Conservation (phyloP, 331 rosid genomes). For the Quercus lobata region DNA sequence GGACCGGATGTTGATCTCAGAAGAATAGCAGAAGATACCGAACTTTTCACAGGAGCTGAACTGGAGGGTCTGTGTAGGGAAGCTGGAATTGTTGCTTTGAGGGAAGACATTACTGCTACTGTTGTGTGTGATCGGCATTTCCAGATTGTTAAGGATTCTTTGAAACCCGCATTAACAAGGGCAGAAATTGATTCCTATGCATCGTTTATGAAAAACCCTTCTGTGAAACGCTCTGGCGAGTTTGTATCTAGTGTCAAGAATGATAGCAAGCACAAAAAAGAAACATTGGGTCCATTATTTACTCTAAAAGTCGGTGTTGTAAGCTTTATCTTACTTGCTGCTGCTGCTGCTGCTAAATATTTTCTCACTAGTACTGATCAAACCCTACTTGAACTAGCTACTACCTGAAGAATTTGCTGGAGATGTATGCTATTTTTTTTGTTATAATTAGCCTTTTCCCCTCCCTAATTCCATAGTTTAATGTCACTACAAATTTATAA, state of each 20-base stretch:
- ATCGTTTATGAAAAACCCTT: slow-evolving; percentile 51
- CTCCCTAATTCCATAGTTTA: background rate
- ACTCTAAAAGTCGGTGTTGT: slow-evolving; percentile 32
- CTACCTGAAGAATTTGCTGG: slow-evolving; percentile 23
- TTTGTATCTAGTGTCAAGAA: slow-evolving; percentile 19
- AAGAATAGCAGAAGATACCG: slow-evolving; percentile 65
- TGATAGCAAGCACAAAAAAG: background rate
- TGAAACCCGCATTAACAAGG: slow-evolving; percentile 64
- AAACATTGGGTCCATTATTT: slow-evolving; percentile 11
- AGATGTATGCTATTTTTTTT: background rate
- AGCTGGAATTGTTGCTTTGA: slow-evolving; percentile 82
- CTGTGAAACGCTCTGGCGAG: slow-evolving; percentile 20
- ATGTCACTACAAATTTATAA: background rate
- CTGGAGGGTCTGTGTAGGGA: slow-evolving; percentile 79
- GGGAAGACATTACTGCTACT: slow-evolving; percentile 67
- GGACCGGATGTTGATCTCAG: slow-evolving; percentile 61
- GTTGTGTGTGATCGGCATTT: slow-evolving; percentile 63
- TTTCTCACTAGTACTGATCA: slow-evolving; percentile 20
- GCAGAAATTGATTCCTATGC: slow-evolving; percentile 48
- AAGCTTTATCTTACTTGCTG: slow-evolving; percentile 32
- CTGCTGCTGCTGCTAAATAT: slow-evolving; percentile 45
- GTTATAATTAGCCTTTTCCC: background rate
- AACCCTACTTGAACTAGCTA: slow-evolving; percentile 23
- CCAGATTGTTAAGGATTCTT: slow-evolving; percentile 50
- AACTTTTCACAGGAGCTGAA: slow-evolving; percentile 91